Conservation (phyloP, 2,329 filamentous ascomycete species). For the Lecanicillium sp. region DNA sequence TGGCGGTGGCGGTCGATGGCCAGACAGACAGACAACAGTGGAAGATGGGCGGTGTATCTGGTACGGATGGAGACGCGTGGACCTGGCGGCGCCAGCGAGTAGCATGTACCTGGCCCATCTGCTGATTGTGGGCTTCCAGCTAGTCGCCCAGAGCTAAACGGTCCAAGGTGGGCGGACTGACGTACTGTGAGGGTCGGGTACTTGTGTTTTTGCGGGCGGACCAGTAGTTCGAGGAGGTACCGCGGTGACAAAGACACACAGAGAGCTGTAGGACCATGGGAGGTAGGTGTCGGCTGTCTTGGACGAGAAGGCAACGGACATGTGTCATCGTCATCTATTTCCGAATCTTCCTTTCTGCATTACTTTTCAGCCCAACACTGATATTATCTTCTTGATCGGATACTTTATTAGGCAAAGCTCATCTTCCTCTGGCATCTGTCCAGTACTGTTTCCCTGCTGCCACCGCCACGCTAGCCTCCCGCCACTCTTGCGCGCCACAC, state of each 20-base stretch:
- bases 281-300: too few species aligned
- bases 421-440: not conserved
- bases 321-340: too few species aligned
- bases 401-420: too few species aligned
- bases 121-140: not conserved
- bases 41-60: constrained; percentile 5
- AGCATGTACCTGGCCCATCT: constrained; percentile 3
- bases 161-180: not conserved
- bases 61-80: not conserved
- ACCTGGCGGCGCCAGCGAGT: not conserved
- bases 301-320: too few species aligned
- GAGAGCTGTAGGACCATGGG: too few species aligned
- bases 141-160: not conserved
- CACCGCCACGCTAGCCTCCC: not conserved
- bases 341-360: too few species aligned
- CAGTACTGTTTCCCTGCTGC: not conserved
- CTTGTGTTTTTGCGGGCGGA: not conserved
- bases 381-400: too few species aligned
- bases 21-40: not conserved
- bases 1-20: not conserved
- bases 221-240: too few species aligned
- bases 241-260: too few species aligned
- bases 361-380: too few species aligned
- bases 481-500: not conserved
- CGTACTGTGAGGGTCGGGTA: not conserved